Evolutionary conservation across 345 rosid genomes (phyloP), one percentile per base, ranked within the genome.

Genomic region (Populus simonii): DNA sequence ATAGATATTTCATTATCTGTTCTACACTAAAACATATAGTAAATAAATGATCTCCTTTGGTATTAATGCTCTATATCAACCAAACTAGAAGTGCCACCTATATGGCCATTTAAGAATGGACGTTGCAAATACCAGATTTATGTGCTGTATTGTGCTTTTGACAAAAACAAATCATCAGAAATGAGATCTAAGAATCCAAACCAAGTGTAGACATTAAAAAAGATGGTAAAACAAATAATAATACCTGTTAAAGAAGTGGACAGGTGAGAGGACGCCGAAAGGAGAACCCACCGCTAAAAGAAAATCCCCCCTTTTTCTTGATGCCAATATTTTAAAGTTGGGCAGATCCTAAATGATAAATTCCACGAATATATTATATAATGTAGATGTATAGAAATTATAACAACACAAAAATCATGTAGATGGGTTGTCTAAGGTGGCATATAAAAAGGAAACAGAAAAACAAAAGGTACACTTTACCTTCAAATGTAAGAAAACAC

Each of bases 241-340:
- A 71, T 78, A 93, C 99, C 97, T 92, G 84, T 93, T 96, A 79
- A 92, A 86, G 85, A 96, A 96, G 87, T 96, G 98, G 78, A 88
- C 38, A 8, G 97, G 94, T 51, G 99, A 96, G 74, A 92, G 92
- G 84, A 91, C 82, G 67, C 97, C 98, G 80, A 96, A 96, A 63
- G 99, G 99, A 87, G 99, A 96, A 77, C 94, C 99, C 63, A 89
- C 89, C 18, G 93, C 90, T 78, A 96, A 78, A 78, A 96, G 87
- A 80, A 83, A 84, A 80, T 89, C 94, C 72, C 97, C 97, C 81
- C 89, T 88, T 83, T 71, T 85, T 78, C 70, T 78, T 57, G 82
- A 80, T 68, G 85, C 71, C 70, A 90, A 83, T 55, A 80, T 57
- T 53, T 80, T 62, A 33, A 92, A 72, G 72, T 70, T 82, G 38